These are phyloP conservation scores for Tillandsia leiboldiana DNA, from an alignment of 176 grass and related monocot species.

Conservation along the genomic window DNA sequence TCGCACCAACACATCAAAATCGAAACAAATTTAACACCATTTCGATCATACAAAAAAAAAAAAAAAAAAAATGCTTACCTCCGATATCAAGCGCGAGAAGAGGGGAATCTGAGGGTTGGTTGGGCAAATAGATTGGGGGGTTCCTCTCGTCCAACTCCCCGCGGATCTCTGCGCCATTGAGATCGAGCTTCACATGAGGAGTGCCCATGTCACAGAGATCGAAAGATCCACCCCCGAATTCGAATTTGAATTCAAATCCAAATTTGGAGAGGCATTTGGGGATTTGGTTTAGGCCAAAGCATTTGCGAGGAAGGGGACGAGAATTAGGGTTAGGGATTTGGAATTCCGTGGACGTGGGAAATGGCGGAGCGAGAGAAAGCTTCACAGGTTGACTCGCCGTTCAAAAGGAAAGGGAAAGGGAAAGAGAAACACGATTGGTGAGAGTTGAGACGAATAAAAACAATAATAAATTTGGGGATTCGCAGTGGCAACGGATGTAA, in stretches of 20 bases:
- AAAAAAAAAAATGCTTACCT: slow-evolving; percentile 17
- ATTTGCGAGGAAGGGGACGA: not conserved
- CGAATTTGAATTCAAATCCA: not conserved
- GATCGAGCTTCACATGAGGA: slow-evolving; percentile 24
- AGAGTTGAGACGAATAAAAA: not conserved
- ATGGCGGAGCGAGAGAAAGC: not conserved
- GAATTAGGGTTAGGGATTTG: not conserved
- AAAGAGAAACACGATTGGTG: not conserved
- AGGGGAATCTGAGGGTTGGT: slow-evolving; percentile 45
- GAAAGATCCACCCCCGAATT: not conserved
- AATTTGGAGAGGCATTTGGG: not conserved
- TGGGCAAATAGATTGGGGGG: slow-evolving; percentile 73
- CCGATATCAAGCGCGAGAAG: slow-evolving; percentile 87
- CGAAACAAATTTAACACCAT: not conserved
- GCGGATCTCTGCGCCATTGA: slow-evolving; percentile 74
- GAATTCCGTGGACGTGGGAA: not conserved
- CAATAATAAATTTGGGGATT: not conserved
- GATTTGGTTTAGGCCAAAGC: not conserved
- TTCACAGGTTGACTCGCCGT: not conserved
- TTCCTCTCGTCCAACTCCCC: slow-evolving; percentile 33
- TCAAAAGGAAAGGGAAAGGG: not conserved
- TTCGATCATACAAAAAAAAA: not conserved
- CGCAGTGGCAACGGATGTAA: not conserved
- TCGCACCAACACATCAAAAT: not conserved
- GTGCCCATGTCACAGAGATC: not conserved